Conservation (phyloP, 2,329 filamentous ascomycete genomes). For the Xylariaceae sp. region DNA sequence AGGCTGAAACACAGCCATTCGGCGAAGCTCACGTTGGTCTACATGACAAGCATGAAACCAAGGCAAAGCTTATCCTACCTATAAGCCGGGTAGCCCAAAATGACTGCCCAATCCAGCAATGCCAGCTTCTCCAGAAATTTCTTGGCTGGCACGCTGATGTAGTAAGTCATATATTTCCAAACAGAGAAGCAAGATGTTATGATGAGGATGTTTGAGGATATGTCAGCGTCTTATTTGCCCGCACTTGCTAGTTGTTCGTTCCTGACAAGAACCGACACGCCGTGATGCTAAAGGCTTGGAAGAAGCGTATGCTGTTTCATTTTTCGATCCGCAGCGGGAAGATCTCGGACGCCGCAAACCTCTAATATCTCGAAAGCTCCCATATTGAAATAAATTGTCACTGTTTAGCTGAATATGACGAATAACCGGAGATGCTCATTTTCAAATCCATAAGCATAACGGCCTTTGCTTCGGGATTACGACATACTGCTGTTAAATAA, state of each 20-base stretch:
- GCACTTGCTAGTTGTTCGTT: not conserved
- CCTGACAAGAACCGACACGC: conserved; percentile 4
- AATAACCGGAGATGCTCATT: not conserved
- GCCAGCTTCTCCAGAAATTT: conserved; percentile 8
- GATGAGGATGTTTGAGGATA: not conserved
- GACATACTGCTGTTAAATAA: not conserved
- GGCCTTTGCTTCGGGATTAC: not conserved
- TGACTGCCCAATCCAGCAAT: conserved; percentile 23
- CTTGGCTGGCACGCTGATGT: conserved; percentile 21
- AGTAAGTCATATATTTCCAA: conserved; percentile 23
- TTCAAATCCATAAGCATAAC: not conserved
- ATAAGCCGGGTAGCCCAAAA: conserved; percentile 10
- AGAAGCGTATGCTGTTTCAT: conserved; percentile 13
- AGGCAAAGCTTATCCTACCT: conserved; percentile 8
- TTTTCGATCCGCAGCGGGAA: conserved; percentile 9
- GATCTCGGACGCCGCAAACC: conserved; percentile 10
- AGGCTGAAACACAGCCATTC: conserved; percentile 12
- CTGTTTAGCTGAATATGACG: not conserved
- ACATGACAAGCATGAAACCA: conserved; percentile 3
- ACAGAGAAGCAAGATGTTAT: conserved; percentile 10
- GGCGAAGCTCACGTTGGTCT: not conserved
- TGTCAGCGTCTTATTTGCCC: conserved; percentile 9
- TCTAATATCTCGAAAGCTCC: no score
- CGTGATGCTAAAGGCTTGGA: conserved; percentile 1
- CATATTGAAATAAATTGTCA: not conserved